Base-by-base conservation (phyloP, 1,284 basidiomycete genomes). In the Exobasidium cylindrosporum region DNA sequence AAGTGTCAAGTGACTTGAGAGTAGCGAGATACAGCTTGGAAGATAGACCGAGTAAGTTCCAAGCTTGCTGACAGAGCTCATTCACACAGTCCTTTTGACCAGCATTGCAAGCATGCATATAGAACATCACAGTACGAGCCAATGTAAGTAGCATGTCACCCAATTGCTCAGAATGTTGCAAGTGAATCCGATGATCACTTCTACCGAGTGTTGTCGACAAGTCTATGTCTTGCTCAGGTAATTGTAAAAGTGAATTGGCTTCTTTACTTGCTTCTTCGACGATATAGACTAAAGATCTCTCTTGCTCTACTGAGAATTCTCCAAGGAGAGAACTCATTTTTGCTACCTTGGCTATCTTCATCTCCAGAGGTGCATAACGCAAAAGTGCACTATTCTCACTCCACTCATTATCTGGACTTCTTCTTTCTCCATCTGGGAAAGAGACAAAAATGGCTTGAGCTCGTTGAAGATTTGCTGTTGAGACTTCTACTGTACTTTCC, bases 151-250 rank as follows among this genome's bases (percentile, higher is more conserved):
- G 60, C 1, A 63, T 58, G 26, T 72, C 70, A 30, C 55, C 70
- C 17, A 72, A 44, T 30, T 72, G 68, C 60, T 68, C 69, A 2
- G 70, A 56, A 24, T 63, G 57, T 7, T 65, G 62, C 3, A 65
- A 63, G 4, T 61, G 17, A 2, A 54, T 35, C 46, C n/a, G 54
- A 24, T 7, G 55, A 50, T 26, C 35, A 57, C 4, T 40, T 24
- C 3, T 44, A 32, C n/a, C 45, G 30, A 30, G 31, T 45, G 13
- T 46, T 29, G 5, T 55, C 31, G 63, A 53, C 11, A 61, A 14
- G 1, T 61, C 54, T 2, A 62, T 44, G 4, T 21, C 21, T 4
- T 50, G 13, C 14, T 28, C 3, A 5, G 4, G n/a, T 50, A 24
- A 3, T 23, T 24, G 21, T 13, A 50, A 13, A 11, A 69, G 58